These are phyloP conservation scores for Pseudisothecium myosuroides DNA, from an alignment of 225 moss, liverwort and hornwort species.

Conservation along the genomic window DNA sequence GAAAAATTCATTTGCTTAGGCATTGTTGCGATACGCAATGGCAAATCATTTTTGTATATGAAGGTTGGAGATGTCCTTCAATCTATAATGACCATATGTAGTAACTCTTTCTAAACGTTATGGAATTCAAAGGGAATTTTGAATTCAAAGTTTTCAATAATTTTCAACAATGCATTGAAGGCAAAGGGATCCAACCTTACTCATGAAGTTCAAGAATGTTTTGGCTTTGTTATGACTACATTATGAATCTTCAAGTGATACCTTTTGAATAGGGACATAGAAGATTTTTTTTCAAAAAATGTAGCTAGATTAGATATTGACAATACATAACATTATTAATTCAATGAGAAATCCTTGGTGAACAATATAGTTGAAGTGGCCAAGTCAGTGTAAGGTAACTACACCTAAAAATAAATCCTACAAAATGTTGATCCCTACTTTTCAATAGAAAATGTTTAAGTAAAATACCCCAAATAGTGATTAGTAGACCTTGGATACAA, in stretches of 20 bases:
- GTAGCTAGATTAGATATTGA: neutral
- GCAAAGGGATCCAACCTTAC: neutral
- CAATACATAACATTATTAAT: neutral
- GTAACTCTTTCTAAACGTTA: neutral
- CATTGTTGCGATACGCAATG: neutral
- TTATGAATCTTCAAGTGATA: neutral
- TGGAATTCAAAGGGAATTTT: neutral
- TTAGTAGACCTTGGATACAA: neutral
- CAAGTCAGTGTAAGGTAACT: rapidly evolving
- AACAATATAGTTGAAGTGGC: neutral
- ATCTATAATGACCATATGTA: neutral
- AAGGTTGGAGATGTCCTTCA: neutral
- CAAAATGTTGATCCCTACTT: neutral
- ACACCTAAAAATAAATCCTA: neutral
- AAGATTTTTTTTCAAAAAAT: neutral
- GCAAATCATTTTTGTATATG: neutral
- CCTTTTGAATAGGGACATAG: neutral
- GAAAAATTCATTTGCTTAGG: neutral
- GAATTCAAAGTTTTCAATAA: neutral
- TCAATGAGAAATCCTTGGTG: neutral
- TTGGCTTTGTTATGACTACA: neutral
- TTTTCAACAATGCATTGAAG: neutral
- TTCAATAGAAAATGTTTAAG: neutral
- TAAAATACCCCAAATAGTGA: neutral
- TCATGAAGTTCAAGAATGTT: neutral